Conservation (phyloP, 2,329 filamentous ascomycete species). For the Rhinocladiella similis region DNA sequence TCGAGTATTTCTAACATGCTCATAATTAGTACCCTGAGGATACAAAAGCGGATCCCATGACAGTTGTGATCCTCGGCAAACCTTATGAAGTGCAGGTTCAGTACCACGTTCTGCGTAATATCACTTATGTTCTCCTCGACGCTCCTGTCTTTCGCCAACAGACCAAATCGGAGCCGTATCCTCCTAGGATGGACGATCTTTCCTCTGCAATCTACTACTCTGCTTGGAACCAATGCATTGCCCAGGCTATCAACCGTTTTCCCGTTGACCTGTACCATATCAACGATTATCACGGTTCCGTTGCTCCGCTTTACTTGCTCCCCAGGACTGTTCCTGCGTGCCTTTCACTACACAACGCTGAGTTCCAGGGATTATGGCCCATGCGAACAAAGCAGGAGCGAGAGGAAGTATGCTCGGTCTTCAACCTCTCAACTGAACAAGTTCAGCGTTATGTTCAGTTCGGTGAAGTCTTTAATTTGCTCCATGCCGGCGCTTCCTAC, state of each 20-base stretch:
- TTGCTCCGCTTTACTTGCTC: slow-evolving; percentile 65
- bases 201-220: slow-evolving; percentile 69
- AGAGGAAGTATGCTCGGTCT: slow-evolving; percentile 64
- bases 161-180: slow-evolving; percentile 63
- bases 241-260: slow-evolving; percentile 63
- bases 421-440: slow-evolving; percentile 59
- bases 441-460: slow-evolving; percentile 66
- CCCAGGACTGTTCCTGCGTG: slow-evolving; percentile 63
- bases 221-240: slow-evolving; percentile 70
- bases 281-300: slow-evolving; percentile 65
- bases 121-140: slow-evolving; percentile 68
- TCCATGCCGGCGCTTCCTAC: slow-evolving; percentile 67
- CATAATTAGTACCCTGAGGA: slow-evolving; percentile 55
- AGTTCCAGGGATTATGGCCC: slow-evolving; percentile 69
- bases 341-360: slow-evolving; percentile 67
- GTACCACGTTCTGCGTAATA: slow-evolving; percentile 64
- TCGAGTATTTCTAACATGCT: too few species aligned
- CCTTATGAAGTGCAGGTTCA: slow-evolving; percentile 64
- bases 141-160: slow-evolving; percentile 67
- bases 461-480: slow-evolving; percentile 67
- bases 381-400: slow-evolving; percentile 63
- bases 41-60: slow-evolving; percentile 60
- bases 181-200: slow-evolving; percentile 68
- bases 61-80: slow-evolving; percentile 61
- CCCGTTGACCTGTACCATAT: slow-evolving; percentile 65